phyloP scores from a whole-genome alignment of 1,284 basidiomycete species.

The Gymnopus androsaceus region DNA sequence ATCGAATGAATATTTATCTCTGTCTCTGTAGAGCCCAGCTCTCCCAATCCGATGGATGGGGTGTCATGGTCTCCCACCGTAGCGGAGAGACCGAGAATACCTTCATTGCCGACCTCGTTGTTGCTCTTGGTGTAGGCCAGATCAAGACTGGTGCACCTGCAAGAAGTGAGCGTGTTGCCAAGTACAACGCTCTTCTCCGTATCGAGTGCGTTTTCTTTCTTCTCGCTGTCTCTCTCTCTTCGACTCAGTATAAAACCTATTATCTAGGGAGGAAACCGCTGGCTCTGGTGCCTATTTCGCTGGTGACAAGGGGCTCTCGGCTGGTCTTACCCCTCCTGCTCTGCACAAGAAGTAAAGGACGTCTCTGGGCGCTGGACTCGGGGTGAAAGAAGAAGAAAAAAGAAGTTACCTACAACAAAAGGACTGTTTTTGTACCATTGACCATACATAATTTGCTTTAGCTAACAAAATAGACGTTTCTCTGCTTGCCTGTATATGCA shows the following conservation, averaged over 20 bases:
- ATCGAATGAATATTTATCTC: constrained; percentile 4
- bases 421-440: constrained; percentile 6
- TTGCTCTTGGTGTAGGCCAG: constrained; percentile 91
- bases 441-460: background rate
- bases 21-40: constrained; percentile 78
- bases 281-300: constrained; percentile 70
- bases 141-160: constrained; percentile 99
- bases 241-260: constrained; percentile 2
- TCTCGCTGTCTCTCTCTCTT: constrained; percentile 1
- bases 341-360: constrained; percentile 66
- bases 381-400: background rate
- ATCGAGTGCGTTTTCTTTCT: constrained; percentile 75
- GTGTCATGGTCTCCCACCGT: constrained; percentile 99
- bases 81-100: constrained; percentile 97
- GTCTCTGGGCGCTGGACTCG: background rate
- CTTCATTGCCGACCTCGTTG: constrained; percentile 95
- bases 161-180: constrained; percentile 91
- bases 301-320: constrained; percentile 79
- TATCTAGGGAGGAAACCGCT: constrained; percentile 72
- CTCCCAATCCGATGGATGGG: constrained; percentile 95
- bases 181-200: constrained; percentile 88
- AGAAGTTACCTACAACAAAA: background rate
- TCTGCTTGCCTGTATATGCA: no score
- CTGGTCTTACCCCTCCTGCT: constrained; percentile 72
- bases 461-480: no score